Base-by-base conservation (phyloP, 768 basidiomycete species). In the Suillus decipiens region DNA sequence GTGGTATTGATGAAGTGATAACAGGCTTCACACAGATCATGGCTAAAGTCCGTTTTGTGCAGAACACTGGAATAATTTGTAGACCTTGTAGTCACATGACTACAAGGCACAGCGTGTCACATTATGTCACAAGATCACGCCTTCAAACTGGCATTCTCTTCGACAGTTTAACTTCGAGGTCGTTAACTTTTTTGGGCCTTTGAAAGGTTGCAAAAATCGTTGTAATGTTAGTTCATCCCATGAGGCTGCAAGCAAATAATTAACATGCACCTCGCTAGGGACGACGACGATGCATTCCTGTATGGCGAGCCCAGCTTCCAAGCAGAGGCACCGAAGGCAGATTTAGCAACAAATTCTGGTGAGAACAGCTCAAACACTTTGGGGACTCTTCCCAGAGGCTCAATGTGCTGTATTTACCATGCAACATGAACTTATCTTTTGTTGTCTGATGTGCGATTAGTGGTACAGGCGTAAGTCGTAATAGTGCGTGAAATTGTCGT, bases 201-300 rank as follows among this genome's bases (percentile, higher is more conserved):
- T 53, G 51, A 34, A 33, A 34, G 51, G 51, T 53, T 56, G 55
- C 55, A 17, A 56, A 39, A 57, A 31, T 39, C 56, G 56, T 57
- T 67, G 58, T 62, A 63, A 75, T 75, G 73, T 75, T 61, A 57
- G 60, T 61, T 37, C 54, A 61, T 59, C 55, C 50, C 41, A 57
- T 42, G 33, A 61, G 39, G 36, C 14, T 39, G 58, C 17, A 61
- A 61, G 36, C 15, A 61, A 42, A 61, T 68, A 61, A 74, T 72
- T 76, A 61, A 76, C 75, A 41, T 51, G 62, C 61, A 39, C 51
- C 59, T 65, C 59, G 63, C 59, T 67, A 87, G 86, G 85, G 89
- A 91, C 72, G 90, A 91, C 77, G 90, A 93, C 70, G 90, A 92
- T 75, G 89, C 90, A 31, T 91, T 89, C 72, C 77, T 92, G 66